Percentiles rank a stretch among this genome's conserved stretches.
phyloP scores from a whole-genome alignment of 805 yeast species.

The Starmera pachycereana region DNA sequence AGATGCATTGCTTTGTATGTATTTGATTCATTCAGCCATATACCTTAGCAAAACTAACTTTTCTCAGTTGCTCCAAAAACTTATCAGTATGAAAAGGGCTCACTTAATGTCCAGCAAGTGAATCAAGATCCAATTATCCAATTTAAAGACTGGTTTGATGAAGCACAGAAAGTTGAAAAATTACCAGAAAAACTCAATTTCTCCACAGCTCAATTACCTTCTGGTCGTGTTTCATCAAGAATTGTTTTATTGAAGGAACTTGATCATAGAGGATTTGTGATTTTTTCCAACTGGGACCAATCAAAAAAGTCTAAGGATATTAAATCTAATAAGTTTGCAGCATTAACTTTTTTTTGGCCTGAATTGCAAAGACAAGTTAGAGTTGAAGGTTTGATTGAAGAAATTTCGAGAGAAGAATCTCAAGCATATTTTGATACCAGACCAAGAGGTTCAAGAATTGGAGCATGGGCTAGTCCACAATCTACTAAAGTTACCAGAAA shows the following conservation, averaged over 20 bases:
- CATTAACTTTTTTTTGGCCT: slow-evolving; percentile 89
- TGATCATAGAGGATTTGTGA: slow-evolving; percentile 72
- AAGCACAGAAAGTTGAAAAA: slow-evolving; percentile 51
- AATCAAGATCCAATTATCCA: slow-evolving; percentile 57
- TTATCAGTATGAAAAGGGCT: slow-evolving; percentile 70
- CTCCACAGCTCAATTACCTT: slow-evolving; percentile 82
- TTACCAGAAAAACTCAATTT: slow-evolving; percentile 80
- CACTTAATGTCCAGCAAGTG: slow-evolving; percentile 45
- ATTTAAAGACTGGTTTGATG: slow-evolving; percentile 78
- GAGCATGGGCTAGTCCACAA: slow-evolving; percentile 97
- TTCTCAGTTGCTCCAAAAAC: slow-evolving; percentile 66
- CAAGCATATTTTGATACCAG: slow-evolving; percentile 74
- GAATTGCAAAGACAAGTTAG: slow-evolving; percentile 86
- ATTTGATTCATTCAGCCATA: not conserved
- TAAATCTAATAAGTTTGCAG: slow-evolving; percentile 63
- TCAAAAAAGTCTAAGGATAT: slow-evolving; percentile 75
- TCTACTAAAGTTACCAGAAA: slow-evolving; percentile 52
- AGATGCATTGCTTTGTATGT: too few species aligned
- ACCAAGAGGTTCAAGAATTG: slow-evolving; percentile 87
- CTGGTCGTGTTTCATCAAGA: slow-evolving; percentile 84
- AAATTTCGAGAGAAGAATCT: slow-evolving; percentile 61
- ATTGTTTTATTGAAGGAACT: slow-evolving; percentile 83
- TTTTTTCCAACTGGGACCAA: slow-evolving; percentile 86
- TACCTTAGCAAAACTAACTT: not conserved
- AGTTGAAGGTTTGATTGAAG: slow-evolving; percentile 78